Base-by-base conservation (phyloP, 768 basidiomycete species). In the Pseudohyphozyma bogoriensis region DNA sequence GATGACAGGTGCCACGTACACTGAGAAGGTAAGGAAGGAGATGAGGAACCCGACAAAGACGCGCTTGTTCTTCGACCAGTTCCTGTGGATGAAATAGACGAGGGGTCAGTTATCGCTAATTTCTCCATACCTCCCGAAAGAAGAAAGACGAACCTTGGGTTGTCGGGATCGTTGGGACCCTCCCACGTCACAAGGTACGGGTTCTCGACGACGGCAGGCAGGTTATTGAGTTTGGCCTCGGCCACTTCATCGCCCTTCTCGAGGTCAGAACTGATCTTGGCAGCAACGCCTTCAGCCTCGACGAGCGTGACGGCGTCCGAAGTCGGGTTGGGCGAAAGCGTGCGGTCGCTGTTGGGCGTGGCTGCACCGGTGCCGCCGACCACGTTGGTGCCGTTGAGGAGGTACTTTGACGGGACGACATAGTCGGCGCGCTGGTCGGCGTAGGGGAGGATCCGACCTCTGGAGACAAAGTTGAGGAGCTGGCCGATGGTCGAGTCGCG, bases 1-100 rank as follows among this genome's bases (percentile, higher is more conserved):
- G 49, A 58, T 51, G 1, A 59, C 59, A 0, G 40, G 37, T 2
- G 32, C 65, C 29, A 76, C 71, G 65, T 73, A 75, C 22, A 70
- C 62, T 1, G 39, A 24, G 45, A 67, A 67, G 18, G 67, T 70
- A 3, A 66, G 26, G 18, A 63, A 24, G 18, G 56, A 42, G 49
- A 66, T 52, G 20, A 63, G 47, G 26, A 16, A 26, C 3, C 47
- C 53, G 20, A 60, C 51, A 26, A 60, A 45, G 40, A 32, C 20
- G 13, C 56, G 58, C 55, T 66, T 62, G 24, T n/a, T 37, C 24
- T 40, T 50, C 28, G 58, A 51, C 50, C 53, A 66, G 55, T 56
- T 62, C 18, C 64, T 65, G 46, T 47, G 26, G n/a, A n/a, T n/a
- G n/a, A n/a, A n/a, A n/a, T 13, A 13, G 5, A 2, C 7, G 16